These are phyloP conservation scores for Catharanthus roseus DNA, from an alignment of 257 asterid genomes.

Conservation along the genomic window DNA sequence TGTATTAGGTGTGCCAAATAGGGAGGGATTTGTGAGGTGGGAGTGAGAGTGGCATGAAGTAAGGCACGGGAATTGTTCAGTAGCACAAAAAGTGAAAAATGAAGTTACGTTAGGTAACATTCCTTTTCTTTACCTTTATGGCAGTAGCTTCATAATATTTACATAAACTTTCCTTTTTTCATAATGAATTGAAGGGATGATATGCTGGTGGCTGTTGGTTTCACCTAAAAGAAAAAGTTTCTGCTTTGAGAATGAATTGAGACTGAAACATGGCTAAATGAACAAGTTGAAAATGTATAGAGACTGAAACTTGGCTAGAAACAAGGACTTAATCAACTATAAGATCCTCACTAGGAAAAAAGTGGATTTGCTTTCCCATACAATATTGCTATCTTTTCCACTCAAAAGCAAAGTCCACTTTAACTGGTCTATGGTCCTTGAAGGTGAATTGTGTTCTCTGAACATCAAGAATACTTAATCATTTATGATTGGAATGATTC, in stretches of 20 bases:
- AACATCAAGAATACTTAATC: background rate
- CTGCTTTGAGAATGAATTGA: conserved; percentile 6
- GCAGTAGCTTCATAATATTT: too few relatives aligned
- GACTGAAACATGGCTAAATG: conserved; percentile 13
- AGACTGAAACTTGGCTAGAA: conserved; percentile 19
- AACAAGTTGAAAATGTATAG: conserved; percentile 5
- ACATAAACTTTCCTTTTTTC: too few relatives aligned
- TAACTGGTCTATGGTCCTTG: background rate
- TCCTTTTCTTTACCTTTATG: too few relatives aligned
- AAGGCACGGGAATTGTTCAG: too few relatives aligned
- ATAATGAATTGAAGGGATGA: background rate
- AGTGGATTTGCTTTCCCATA: conserved; percentile 2
- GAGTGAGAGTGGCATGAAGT: too few relatives aligned
- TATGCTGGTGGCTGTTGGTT: background rate
- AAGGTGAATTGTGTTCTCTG: background rate
- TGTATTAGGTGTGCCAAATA: too few relatives aligned
- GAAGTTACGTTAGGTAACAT: too few relatives aligned
- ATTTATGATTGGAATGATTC: background rate
- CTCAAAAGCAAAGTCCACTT: background rate
- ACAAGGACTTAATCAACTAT: background rate
- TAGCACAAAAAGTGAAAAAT: too few relatives aligned
- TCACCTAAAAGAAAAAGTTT: background rate
- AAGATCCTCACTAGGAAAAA: background rate
- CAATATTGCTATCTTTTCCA: background rate
- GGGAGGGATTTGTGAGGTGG: too few relatives aligned